Conservation (phyloP, 768 basidiomycete genomes). For the Pisolithus sp. region DNA sequence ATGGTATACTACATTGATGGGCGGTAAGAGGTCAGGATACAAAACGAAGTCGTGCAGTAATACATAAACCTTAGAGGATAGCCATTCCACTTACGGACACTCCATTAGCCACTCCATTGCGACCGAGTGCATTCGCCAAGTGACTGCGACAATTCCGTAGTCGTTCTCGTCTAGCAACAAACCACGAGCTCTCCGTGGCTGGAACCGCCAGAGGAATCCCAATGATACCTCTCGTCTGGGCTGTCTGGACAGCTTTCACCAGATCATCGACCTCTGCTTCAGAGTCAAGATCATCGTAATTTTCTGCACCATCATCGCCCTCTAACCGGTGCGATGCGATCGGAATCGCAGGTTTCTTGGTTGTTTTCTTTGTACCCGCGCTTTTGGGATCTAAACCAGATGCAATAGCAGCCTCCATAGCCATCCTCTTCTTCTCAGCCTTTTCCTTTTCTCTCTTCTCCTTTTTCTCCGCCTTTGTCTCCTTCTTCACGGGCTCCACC, state of each 20-base stretch:
- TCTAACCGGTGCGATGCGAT: slow-evolving; percentile 46
- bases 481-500: slow-evolving; percentile 80
- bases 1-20: too few relatives aligned
- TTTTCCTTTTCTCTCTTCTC: slow-evolving; percentile 78
- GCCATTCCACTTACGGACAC: slow-evolving; percentile 4
- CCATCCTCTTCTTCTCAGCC: slow-evolving; percentile 72
- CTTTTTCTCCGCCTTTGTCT: slow-evolving; percentile 84
- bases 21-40: background rate
- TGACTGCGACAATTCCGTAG: slow-evolving; percentile 51
- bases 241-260: slow-evolving; percentile 51
- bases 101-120: slow-evolving; percentile 18
- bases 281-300: slow-evolving; percentile 75
- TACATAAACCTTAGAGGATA: background rate
- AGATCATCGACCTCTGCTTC: slow-evolving; percentile 80
- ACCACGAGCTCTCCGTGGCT: slow-evolving; percentile 73
- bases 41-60: background rate
- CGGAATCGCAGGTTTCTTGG: slow-evolving; percentile 56
- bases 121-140: slow-evolving; percentile 44
- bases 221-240: slow-evolving; percentile 51
- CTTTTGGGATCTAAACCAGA: slow-evolving; percentile 46
- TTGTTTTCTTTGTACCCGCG: slow-evolving; percentile 47
- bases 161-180: slow-evolving; percentile 68
- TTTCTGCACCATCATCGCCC: slow-evolving; percentile 59
- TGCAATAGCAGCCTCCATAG: slow-evolving; percentile 63
- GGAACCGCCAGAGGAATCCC: slow-evolving; percentile 67